Evolutionary conservation across 2,329 filamentous ascomycete genomes (phyloP).

Genomic region (Knufia petricola): DNA sequence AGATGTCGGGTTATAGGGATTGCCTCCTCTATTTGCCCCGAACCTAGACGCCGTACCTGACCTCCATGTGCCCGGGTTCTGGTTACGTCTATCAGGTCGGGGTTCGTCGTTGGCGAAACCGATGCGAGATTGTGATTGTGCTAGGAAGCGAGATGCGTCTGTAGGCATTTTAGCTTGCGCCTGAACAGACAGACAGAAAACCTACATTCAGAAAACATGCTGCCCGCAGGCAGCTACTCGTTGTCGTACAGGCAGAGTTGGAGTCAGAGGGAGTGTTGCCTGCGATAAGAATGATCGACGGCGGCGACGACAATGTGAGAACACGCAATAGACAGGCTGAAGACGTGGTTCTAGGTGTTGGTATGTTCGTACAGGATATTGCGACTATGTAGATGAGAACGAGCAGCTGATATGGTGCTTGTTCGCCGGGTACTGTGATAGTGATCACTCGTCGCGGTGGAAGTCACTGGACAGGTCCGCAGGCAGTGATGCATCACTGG

Average conservation of each 20-base stretch:
- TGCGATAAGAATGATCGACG: constrained; percentile 1
- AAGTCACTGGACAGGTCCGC: neutral
- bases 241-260: neutral
- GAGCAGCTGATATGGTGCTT: constrained; percentile 2
- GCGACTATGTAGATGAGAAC: neutral
- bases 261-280: neutral
- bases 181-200: constrained; percentile 21
- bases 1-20: constrained; percentile 66
- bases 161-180: constrained; percentile 29
- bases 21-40: constrained; percentile 46
- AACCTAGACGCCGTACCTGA: constrained; percentile 36
- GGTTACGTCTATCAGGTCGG: constrained; percentile 36
- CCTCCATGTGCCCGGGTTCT: constrained; percentile 36
- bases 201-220: constrained; percentile 88
- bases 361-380: neutral
- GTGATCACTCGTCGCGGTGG: neutral
- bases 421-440: neutral
- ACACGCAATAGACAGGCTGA: neutral
- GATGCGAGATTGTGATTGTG: constrained; percentile 88
- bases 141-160: constrained; percentile 96
- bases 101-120: constrained; percentile 56
- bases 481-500: neutral
- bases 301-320: neutral
- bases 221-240: constrained; percentile 20
- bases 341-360: neutral